Conservation (phyloP, 208 protist genomes). For the Wallacemonas sp. region DNA sequence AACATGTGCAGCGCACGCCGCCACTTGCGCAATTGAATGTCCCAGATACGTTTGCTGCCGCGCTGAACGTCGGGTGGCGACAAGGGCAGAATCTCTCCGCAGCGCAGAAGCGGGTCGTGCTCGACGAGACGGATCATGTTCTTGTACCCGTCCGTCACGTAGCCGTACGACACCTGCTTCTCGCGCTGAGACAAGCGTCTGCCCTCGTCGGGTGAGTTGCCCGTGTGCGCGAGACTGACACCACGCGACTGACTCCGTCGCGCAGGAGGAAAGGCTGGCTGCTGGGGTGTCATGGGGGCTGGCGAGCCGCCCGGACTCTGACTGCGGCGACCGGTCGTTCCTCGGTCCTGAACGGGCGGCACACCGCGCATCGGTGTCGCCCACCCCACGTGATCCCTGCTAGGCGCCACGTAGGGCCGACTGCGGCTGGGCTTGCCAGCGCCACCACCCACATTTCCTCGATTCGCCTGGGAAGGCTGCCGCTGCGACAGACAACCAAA, state of each 20-base stretch:
- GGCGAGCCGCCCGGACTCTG: neutral
- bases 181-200: slow-evolving; percentile 63
- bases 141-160: slow-evolving; percentile 70
- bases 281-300: neutral
- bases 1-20: slow-evolving; percentile 88
- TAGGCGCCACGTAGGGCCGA: slow-evolving; percentile 14
- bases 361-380: neutral
- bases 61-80: slow-evolving; percentile 47
- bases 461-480: too few species aligned
- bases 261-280: neutral
- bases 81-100: slow-evolving; percentile 72
- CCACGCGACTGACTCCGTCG: neutral
- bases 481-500: too few species aligned
- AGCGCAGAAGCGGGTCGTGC: slow-evolving; percentile 71
- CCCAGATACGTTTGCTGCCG: slow-evolving; percentile 82
- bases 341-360: neutral
- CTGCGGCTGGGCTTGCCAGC: slow-evolving; percentile 14
- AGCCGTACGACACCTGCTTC: slow-evolving; percentile 80
- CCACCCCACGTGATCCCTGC: slow-evolving; percentile 5
- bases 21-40: slow-evolving; percentile 84
- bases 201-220: slow-evolving; percentile 65
- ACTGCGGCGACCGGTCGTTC: neutral
- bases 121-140: slow-evolving; percentile 83
- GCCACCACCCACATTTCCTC: too few species aligned
- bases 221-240: slow-evolving; percentile 7